Evolutionary conservation across 116 monocot genomes (phyloP).

Genomic region (Iris pallida): DNA sequence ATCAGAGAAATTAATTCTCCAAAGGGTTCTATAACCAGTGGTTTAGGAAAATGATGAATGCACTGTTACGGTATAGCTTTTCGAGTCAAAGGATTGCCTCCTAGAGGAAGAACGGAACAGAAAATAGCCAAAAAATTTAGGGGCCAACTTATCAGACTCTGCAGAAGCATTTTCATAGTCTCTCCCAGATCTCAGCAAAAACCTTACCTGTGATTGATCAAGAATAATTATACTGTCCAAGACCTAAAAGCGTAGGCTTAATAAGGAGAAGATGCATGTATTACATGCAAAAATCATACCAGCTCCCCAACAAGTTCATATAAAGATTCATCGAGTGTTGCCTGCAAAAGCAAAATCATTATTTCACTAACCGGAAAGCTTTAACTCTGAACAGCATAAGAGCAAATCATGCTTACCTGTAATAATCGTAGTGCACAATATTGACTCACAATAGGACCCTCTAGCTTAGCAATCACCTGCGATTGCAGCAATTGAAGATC

Average conservation of each 20-base stretch:
- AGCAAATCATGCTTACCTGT: constrained; percentile 47
- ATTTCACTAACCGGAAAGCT: too few relatives aligned
- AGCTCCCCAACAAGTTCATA: constrained; percentile 99
- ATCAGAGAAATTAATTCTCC: background rate
- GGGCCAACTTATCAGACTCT: constrained; percentile 78
- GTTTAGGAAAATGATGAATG: too few relatives aligned
- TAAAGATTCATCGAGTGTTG: constrained; percentile 94
- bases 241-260: background rate
- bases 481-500: constrained; percentile 7
- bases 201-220: constrained; percentile 69
- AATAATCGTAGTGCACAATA: constrained; percentile 97
- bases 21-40: background rate
- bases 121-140: constrained; percentile 92
- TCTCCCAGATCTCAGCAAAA: constrained; percentile 93
- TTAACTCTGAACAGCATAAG: background rate
- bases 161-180: constrained; percentile 74
- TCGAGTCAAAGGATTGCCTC: constrained; percentile 76
- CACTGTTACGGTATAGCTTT: constrained; percentile 38
- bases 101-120: constrained; percentile 59
- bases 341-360: constrained; percentile 37
- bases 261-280: constrained; percentile 12
- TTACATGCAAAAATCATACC: constrained; percentile 49
- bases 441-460: constrained; percentile 98
- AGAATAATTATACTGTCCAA: constrained; percentile 2
- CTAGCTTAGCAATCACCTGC: constrained; percentile 98